Evolutionary conservation across 1,139 yeast genomes (phyloP), one percentile per base, ranked within the genome.

Genomic region (Hemisphaericaspora lyxosophila): DNA sequence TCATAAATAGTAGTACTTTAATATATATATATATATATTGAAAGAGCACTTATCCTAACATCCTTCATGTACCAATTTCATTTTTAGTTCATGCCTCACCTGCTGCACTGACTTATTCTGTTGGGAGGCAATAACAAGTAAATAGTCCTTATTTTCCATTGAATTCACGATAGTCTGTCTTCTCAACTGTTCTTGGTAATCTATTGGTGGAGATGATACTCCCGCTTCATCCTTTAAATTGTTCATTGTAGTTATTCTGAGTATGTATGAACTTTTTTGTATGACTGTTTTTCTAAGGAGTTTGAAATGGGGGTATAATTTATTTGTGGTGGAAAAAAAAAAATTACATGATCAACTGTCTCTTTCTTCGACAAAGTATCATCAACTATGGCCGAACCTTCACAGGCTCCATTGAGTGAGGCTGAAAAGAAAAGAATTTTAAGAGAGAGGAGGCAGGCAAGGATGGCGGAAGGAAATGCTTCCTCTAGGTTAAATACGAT

Each of bases 381-480:
- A n/a, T n/a, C n/a, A 13, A 27, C 12, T 5, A 27, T 27, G 30
- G 11, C 9, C n/a, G 60, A 62, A 60, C 47, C 64, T 15, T 23
- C 22, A 23, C 24, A 34, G 7, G 63, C 45, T 14, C 34, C 59
- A 35, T 35, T 75, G 36, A 57, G 75, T 22, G 84, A 81, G 4
- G 83, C 80, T 31, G 90, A 84, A 51, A 82, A 78, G 61, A 75
- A 82, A 50, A 66, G 70, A 41, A 51, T 80, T 20, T 61, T 83
- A 27, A 71, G 89, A 44, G 89, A 84, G 53, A 73, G 88, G 54
- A 70, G 90, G 49, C 83, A 80, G 36, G 84, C 85, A 47, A 83
- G 82, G 57, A 73, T 84, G 70, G 67, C 72, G 38, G 67, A 75
- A 43, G 83, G 85, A 3, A 72, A 73, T 34, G 84, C 81, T 16